Conservation (phyloP, 1,139 yeast species). For the Hyphopichia buzzinii region DNA sequence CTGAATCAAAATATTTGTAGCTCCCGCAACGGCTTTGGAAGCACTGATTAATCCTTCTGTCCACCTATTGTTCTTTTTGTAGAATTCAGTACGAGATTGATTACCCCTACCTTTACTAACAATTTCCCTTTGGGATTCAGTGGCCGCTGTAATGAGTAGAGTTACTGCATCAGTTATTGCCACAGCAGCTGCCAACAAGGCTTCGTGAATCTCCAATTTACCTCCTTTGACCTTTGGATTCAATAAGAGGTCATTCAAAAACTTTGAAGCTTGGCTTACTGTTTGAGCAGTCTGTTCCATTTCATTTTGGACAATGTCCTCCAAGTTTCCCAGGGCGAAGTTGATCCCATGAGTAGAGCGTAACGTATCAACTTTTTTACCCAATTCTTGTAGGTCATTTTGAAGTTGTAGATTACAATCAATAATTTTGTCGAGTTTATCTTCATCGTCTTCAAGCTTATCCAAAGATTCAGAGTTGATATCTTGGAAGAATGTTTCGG, state of each 20-base stretch:
- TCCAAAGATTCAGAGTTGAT: slow-evolving; percentile 54
- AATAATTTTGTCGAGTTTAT: slow-evolving; percentile 73
- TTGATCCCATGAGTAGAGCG: slow-evolving; percentile 41
- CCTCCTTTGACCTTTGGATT: slow-evolving; percentile 57
- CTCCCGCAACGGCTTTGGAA: slow-evolving; percentile 82
- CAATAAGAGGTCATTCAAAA: slow-evolving; percentile 53
- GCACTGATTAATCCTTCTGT: slow-evolving; percentile 93
- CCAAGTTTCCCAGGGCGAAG: slow-evolving; percentile 54
- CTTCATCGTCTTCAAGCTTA: slow-evolving; percentile 54
- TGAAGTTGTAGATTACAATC: slow-evolving; percentile 75
- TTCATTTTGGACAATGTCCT: slow-evolving; percentile 69
- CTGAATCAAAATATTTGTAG: slow-evolving; percentile 75
- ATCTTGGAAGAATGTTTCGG: slow-evolving; percentile 62
- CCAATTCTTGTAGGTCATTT: slow-evolving; percentile 60
- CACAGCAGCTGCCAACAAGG: slow-evolving; percentile 74
- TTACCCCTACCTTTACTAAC: slow-evolving; percentile 70
- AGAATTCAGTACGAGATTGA: slow-evolving; percentile 69
- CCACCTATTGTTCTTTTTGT: slow-evolving; percentile 89
- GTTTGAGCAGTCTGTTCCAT: slow-evolving; percentile 71
- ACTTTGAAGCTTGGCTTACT: slow-evolving; percentile 63
- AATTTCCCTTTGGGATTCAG: slow-evolving; percentile 81
- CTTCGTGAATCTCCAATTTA: slow-evolving; percentile 72
- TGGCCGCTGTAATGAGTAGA: slow-evolving; percentile 69
- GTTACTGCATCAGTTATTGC: slow-evolving; percentile 81
- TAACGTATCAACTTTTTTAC: slow-evolving; percentile 55